Base-by-base conservation (phyloP, 371 early-diverging fungal genomes). In the Capniomyces stellatus region DNA sequence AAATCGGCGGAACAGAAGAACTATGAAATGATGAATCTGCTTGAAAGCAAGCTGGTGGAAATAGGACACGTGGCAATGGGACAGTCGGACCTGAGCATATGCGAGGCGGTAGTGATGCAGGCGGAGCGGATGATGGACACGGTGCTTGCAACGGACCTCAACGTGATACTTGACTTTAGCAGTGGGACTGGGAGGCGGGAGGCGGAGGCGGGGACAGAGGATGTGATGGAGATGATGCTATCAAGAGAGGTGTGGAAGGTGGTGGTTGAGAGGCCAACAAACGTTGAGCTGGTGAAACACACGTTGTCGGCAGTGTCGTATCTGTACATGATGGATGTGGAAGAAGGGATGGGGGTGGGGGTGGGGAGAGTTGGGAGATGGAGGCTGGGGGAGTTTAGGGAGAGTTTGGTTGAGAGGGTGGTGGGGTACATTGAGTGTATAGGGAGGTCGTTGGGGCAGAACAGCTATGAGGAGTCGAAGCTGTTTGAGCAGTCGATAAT, bases 71-170 rank as follows among this genome's bases (percentile, higher is more conserved):
- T 66, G 24, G 66, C 54, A 2, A 61, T 58, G 42, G 57, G 59
- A 21, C 59, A 52, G 19, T 54, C 54, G 25, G 28, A 48, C 19
- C 53, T 66, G 19, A 58, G 64, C 3, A 43, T 50, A 15, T 55
- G 67, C 49, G 67, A 66, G 31, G 46, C 56, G 27, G 54, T 66
- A 27, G 56, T 61, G 8, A 25, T 52, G 23, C 30, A 58, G n/a
- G 52, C 65, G 1, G 67, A 64, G 31, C 51, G 50, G n/a, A 51
- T 66, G 23, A 58, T 64, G 6, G 62, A 59, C 25, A 41, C 41
- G 25, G 58, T 66, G 43, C 56, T 66, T 15, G 52, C 55, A 1
- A 60, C 58, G 10, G 65, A 65, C 28, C 43, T 66, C 44, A 52
- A 42, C 21, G 29, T 35, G 24, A 50, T 58, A 18, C 51, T 55